Evolutionary conservation across 768 basidiomycete genomes (phyloP).

Genomic region (Termitomyces sp.): DNA sequence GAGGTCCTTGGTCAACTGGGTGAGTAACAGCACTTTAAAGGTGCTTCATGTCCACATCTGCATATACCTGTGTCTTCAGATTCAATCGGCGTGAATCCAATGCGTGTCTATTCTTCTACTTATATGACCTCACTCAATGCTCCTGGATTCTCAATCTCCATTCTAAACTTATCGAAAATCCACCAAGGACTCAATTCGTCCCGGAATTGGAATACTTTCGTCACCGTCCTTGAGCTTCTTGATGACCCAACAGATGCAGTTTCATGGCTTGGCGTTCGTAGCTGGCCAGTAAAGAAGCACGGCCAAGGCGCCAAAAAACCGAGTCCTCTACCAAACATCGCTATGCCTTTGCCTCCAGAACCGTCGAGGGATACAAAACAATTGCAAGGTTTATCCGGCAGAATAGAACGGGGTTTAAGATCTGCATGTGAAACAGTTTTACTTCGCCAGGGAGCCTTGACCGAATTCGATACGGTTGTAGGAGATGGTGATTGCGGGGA

Average conservation of each 20-base stretch:
- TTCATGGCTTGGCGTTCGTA: slow-evolving; percentile 36
- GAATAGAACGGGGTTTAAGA: slow-evolving; percentile 28
- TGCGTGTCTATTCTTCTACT: slow-evolving; percentile 42
- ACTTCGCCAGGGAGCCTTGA: slow-evolving; percentile 46
- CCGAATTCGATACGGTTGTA: slow-evolving; percentile 54
- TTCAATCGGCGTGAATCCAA: slow-evolving; percentile 28
- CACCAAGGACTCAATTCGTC: slow-evolving; percentile 9
- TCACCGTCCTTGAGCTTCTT: slow-evolving; percentile 30
- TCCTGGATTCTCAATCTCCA: slow-evolving; percentile 54
- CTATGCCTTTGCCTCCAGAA: neutral
- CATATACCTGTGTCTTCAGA: slow-evolving; percentile 21
- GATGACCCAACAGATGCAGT: slow-evolving; percentile 41
- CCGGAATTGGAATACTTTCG: slow-evolving; percentile 1
- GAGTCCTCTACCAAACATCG: neutral
- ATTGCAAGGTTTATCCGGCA: slow-evolving; percentile 3
- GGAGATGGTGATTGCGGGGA: slow-evolving; percentile 66
- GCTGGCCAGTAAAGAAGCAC: slow-evolving; percentile 21
- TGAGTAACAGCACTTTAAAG: slow-evolving; percentile 14
- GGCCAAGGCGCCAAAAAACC: neutral
- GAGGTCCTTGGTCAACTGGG: slow-evolving; percentile 41
- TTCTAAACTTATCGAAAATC: slow-evolving; percentile 43
- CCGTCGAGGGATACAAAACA: neutral
- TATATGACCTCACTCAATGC: slow-evolving; percentile 63
- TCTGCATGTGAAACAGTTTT: slow-evolving; percentile 42
- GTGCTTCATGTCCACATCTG: neutral